Base-by-base conservation (phyloP, 2,329 filamentous ascomycete genomes). In the Alternaria sp. region DNA sequence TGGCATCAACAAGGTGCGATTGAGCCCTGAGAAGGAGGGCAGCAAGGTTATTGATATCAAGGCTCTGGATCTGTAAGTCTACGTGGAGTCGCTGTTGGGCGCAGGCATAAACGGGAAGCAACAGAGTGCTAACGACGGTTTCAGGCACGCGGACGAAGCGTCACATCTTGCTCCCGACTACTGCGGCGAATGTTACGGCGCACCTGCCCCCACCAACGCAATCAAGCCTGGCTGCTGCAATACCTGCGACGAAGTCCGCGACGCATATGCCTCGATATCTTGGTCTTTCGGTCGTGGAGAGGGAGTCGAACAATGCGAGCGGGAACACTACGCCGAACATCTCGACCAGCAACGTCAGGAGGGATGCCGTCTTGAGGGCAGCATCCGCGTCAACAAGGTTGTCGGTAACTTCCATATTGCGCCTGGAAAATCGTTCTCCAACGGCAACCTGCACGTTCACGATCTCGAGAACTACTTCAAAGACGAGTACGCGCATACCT, bases 371-470 rank as follows among this genome's bases (percentile, higher is more conserved):
- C 91, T 99, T 68, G 93, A 97, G 80, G 96, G 96, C 63, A 89
- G 89, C 43, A 88, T 99, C 72, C 92, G 93, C 51, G 96, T 99
- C 70, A 99, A 99, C 86, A 99, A 99, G 83, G 96, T 99, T 25
- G 88, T 99, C 58, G 96, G 96, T 60, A 99, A 99, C 84, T 99
- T 99, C 87, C 96, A 99, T 81, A 91, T 99, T 73, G 96, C 96
- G 1, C 96, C 96, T 1, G 96, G 96, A 73, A 93, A 95, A 81
- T 95, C 91, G 80, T 98, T 98, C 87, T 97, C 91, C 81, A 97
- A 92, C 76, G 93, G 93, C 70, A 97, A 97, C 83, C 91, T 98
- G 88, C 96, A 99, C 82, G 93, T 97, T 19, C 96, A 99, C 83
- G 96, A 99, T 77, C 85, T 99, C 67, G 93, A 97, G 81, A 97